A percentile compares a stretch with the other conserved stretches of the same genome.
phyloP scores from a whole-genome alignment of 2,329 filamentous ascomycete species.

The Verticillium longisporum region DNA sequence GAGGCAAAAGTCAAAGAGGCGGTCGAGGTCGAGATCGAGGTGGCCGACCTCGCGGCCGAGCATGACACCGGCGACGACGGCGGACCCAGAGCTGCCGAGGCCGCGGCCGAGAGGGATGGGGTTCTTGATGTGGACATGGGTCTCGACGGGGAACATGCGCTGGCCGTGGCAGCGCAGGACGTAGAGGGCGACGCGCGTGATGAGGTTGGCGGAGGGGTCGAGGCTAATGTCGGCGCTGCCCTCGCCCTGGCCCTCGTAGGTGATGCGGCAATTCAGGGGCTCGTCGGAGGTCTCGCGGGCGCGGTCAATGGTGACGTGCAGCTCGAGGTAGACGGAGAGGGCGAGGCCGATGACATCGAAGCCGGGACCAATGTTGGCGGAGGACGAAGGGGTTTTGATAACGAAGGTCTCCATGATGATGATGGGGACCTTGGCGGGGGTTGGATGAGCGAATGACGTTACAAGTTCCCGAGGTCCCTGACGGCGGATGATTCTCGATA shows the following conservation, averaged over 20 bases:
- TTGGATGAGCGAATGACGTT: not conserved
- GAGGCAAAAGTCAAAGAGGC: slow-evolving; percentile 90
- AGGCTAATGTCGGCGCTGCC: slow-evolving; percentile 69
- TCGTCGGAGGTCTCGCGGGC: slow-evolving; percentile 44
- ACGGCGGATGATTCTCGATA: slow-evolving; percentile 1
- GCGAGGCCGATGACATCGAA: slow-evolving; percentile 98
- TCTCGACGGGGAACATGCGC: slow-evolving; percentile 75
- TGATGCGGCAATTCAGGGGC: slow-evolving; percentile 79
- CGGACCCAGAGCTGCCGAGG: slow-evolving; percentile 89
- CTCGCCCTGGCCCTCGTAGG: slow-evolving; percentile 79
- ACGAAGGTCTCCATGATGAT: slow-evolving; percentile 49
- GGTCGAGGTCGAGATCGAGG: slow-evolving; percentile 57
- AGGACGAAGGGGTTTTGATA: slow-evolving; percentile 85
- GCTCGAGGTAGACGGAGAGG: slow-evolving; percentile 86
- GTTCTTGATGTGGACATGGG: slow-evolving; percentile 91
- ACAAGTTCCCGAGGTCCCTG: not conserved
- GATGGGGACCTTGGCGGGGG: too few species aligned
- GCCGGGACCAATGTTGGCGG: slow-evolving; percentile 93
- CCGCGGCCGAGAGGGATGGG: slow-evolving; percentile 90
- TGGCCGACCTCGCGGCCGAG: slow-evolving; percentile 82
- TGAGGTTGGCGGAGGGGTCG: slow-evolving; percentile 80
- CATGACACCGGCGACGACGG: slow-evolving; percentile 91
- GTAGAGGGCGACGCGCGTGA: slow-evolving; percentile 90
- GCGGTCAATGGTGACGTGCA: slow-evolving; percentile 71
- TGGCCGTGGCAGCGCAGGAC: slow-evolving; percentile 88